phyloP scores from a whole-genome alignment of 768 basidiomycete species.

The Collybia nuda region DNA sequence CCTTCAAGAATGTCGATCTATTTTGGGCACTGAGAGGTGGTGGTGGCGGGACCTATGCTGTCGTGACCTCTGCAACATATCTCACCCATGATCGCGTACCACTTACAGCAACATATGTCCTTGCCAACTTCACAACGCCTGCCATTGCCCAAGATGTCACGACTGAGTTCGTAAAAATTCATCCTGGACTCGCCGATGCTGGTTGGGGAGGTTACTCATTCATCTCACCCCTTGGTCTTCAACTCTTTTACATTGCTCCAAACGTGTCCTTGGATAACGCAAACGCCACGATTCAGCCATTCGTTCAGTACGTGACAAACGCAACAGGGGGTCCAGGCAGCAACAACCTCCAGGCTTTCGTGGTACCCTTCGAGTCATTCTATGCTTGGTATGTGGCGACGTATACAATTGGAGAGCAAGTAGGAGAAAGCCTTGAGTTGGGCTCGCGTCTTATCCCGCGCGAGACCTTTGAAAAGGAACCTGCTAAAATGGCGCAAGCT shows the following conservation, averaged over 20 bases:
- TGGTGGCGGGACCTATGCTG: slow-evolving; percentile 49
- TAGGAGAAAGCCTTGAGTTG: slow-evolving; percentile 26
- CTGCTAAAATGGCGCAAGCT: slow-evolving; percentile 21
- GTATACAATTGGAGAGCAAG: slow-evolving; percentile 7
- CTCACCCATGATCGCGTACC: slow-evolving; percentile 37
- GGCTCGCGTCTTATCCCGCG: slow-evolving; percentile 32
- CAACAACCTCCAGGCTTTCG: neutral
- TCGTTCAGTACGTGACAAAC: slow-evolving; percentile 26
- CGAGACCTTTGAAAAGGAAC: slow-evolving; percentile 20
- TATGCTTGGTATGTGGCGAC: slow-evolving; percentile 14
- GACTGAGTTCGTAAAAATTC: slow-evolving; percentile 32
- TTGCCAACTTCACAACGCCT: slow-evolving; percentile 29
- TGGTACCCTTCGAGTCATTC: neutral
- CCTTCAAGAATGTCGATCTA: slow-evolving; percentile 38
- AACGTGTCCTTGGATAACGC: slow-evolving; percentile 35
- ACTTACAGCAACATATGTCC: slow-evolving; percentile 23
- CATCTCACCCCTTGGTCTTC: slow-evolving; percentile 18
- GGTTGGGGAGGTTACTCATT: slow-evolving; percentile 43
- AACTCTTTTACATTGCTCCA: slow-evolving; percentile 25
- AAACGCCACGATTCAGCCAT: slow-evolving; percentile 30
- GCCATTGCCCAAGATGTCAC: slow-evolving; percentile 25
- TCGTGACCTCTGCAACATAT: slow-evolving; percentile 48
- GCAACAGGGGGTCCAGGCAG: slow-evolving; percentile 14
- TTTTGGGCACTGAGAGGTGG: slow-evolving; percentile 56
- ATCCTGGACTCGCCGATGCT: slow-evolving; percentile 34